phyloP scores from a whole-genome alignment of 192 early-diverging fungal genomes.

The Endogone sp. region DNA sequence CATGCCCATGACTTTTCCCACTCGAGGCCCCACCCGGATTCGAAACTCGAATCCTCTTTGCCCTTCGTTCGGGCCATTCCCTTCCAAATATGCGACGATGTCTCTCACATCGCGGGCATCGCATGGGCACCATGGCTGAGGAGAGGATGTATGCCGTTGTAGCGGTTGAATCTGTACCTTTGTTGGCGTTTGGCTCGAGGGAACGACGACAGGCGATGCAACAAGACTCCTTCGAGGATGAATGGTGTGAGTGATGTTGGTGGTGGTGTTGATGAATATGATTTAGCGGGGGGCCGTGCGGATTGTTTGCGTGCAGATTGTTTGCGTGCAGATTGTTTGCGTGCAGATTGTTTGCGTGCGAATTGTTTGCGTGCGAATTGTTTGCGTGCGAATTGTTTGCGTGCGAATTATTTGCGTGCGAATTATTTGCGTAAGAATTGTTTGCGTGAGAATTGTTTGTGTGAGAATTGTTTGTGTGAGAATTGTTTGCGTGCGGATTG shows the following conservation, averaged over 20 bases:
- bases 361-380: not conserved
- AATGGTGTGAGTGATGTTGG: not conserved
- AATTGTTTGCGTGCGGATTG: not conserved
- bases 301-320: not conserved
- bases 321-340: too few species aligned
- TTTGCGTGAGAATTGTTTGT: too few species aligned
- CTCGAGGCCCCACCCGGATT: not conserved
- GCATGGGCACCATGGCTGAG: not conserved
- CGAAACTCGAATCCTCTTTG: not conserved
- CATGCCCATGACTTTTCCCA: not conserved
- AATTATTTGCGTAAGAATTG: not conserved
- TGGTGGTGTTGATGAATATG: not conserved
- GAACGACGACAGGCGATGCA: not conserved
- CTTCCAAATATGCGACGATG: not conserved
- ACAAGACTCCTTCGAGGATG: not conserved
- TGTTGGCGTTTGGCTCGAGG: not conserved
- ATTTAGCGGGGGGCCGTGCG: not conserved
- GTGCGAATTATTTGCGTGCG: not conserved
- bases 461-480: not conserved
- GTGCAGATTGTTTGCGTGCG: not conserved
- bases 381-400: too few species aligned
- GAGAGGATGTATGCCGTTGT: not conserved
- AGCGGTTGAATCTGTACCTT: not conserved
- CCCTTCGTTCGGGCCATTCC: not conserved
- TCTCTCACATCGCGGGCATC: not conserved